These are phyloP conservation scores for Sporothrix pseudoabietina DNA, from an alignment of 2,329 filamentous ascomycete genomes.

Conservation along the genomic window DNA sequence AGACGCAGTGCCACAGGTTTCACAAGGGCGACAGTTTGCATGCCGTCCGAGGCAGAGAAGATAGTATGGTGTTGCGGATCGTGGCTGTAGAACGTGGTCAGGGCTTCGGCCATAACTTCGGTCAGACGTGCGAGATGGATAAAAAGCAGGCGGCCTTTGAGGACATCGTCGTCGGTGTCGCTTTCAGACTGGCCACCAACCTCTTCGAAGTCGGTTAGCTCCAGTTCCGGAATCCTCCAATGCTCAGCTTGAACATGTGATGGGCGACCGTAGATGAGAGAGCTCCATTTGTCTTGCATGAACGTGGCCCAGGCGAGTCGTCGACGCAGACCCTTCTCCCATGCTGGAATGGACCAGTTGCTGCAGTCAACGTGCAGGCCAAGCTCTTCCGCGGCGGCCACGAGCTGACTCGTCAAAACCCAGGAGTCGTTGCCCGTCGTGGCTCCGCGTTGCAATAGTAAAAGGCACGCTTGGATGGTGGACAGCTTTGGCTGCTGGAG, in stretches of 20 bases:
- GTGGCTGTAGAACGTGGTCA: constrained; percentile 52
- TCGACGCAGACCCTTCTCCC: constrained; percentile 84
- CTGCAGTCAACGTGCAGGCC: constrained; percentile 87
- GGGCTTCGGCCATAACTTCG: constrained; percentile 54
- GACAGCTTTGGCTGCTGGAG: constrained; percentile 82
- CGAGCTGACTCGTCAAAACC: constrained; percentile 82
- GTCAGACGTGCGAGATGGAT: constrained; percentile 55
- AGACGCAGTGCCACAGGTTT: constrained; percentile 39
- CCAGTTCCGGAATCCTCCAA: constrained; percentile 19
- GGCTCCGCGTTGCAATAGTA: constrained; percentile 67
- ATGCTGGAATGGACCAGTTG: constrained; percentile 81
- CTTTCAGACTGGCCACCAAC: not conserved
- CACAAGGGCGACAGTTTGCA: constrained; percentile 30
- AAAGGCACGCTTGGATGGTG: constrained; percentile 73
- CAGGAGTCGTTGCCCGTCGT: constrained; percentile 70
- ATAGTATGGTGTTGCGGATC: constrained; percentile 37
- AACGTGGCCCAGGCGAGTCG: constrained; percentile 88
- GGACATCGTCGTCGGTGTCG: constrained; percentile 40
- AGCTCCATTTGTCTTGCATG: constrained; percentile 90
- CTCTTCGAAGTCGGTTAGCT: constrained; percentile 39
- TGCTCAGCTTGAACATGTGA: constrained; percentile 29
- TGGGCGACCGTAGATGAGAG: constrained; percentile 71
- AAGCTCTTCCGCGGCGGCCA: constrained; percentile 83
- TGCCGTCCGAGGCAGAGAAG: constrained; percentile 27
- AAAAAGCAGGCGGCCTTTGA: constrained; percentile 52